Percentiles rank a stretch among this genome's conserved stretches.
Evolutionary conservation across 192 early-diverging fungal species (phyloP).

Genomic region (Rhizophagus prolifer): DNA sequence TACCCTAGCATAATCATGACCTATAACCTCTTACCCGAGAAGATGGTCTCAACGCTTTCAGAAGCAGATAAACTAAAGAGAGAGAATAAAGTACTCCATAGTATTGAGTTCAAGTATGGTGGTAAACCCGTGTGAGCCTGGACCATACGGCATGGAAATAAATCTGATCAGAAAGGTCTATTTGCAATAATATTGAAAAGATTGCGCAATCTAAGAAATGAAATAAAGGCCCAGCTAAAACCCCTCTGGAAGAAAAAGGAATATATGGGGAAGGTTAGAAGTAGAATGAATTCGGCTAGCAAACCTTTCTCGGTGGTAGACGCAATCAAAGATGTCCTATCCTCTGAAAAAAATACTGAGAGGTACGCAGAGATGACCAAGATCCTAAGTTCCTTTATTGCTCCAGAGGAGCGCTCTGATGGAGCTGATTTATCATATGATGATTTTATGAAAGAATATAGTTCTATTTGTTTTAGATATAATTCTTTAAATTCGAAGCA

Average conservation of each 20-base stretch:
- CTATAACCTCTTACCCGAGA: slow-evolving; percentile 14
- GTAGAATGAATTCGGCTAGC: neutral
- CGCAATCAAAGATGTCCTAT: neutral
- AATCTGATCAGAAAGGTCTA: slow-evolving; percentile 4
- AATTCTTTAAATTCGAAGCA: slow-evolving; percentile 5
- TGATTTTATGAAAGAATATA: neutral
- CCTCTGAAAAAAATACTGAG: no score
- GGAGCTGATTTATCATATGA: neutral
- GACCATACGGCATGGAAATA: slow-evolving; percentile 11
- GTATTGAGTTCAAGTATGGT: slow-evolving; percentile 3
- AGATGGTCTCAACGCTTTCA: slow-evolving; percentile 11
- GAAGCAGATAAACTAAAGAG: neutral
- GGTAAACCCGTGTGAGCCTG: neutral
- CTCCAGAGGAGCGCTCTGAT: no score
- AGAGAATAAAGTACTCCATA: slow-evolving; percentile 13
- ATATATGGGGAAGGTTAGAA: slow-evolving; percentile 2
- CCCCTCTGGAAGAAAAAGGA: slow-evolving; percentile 13
- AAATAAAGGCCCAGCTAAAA: neutral
- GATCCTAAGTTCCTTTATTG: neutral
- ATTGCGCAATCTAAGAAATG: neutral
- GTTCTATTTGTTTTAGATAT: neutral
- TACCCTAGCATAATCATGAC: slow-evolving; percentile 26
- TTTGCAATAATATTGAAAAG: slow-evolving; percentile 15
- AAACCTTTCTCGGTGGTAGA: neutral
- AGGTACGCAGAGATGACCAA: no score